Conservation (phyloP, 257 asterid species). For the Eustoma russellianum region DNA sequence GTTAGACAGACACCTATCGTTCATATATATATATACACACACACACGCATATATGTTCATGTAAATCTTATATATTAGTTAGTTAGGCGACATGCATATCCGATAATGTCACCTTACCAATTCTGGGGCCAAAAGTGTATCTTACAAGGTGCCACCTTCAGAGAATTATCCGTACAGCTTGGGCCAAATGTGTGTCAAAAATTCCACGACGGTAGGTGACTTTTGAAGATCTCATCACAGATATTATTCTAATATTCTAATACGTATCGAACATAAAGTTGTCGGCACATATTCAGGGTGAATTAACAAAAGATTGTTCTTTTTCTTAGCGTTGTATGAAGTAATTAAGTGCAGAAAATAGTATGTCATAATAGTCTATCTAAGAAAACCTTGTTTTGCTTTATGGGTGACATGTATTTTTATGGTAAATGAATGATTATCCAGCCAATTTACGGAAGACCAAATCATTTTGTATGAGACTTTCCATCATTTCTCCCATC, state of each 20-base stretch:
- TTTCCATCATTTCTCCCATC: slow-evolving; percentile 24
- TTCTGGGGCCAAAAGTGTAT: neutral
- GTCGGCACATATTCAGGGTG: slow-evolving; percentile 12
- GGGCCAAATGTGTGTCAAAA: neutral
- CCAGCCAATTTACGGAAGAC: slow-evolving; percentile 27
- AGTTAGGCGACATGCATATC: too few species aligned
- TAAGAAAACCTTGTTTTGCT: neutral
- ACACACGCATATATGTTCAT: too few species aligned
- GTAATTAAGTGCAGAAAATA: neutral
- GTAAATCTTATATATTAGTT: too few species aligned
- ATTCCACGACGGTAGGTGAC: neutral
- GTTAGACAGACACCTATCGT: too few species aligned
- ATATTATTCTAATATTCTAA: neutral
- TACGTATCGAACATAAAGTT: neutral
- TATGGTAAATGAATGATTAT: slow-evolving; percentile 26
- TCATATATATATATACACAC: too few species aligned
- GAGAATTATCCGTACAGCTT: neutral
- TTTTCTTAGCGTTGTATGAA: neutral
- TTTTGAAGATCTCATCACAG: neutral
- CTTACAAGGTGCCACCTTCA: neutral
- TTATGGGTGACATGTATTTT: slow-evolving; percentile 12
- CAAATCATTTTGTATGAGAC: slow-evolving; percentile 32
- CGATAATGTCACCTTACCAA: neutral
- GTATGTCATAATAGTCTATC: slow-evolving; percentile 8
- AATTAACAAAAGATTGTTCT: too few species aligned